phyloP scores from a whole-genome alignment of 768 basidiomycete species.

The Agaricus subrufescens region DNA sequence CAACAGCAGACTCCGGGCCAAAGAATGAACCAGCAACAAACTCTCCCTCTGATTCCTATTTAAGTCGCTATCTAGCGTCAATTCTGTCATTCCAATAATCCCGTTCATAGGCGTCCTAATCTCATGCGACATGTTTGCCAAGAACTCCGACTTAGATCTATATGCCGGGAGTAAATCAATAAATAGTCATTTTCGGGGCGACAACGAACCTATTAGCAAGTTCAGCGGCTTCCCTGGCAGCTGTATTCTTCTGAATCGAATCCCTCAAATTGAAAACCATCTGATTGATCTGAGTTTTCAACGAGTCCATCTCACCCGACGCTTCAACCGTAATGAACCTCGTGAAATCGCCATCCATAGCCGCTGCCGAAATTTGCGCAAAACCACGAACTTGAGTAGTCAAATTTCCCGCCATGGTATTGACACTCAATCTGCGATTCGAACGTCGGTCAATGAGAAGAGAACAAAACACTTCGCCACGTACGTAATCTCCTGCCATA shows the following conservation, averaged over 20 bases:
- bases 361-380: constrained; percentile 96
- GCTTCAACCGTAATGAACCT: constrained; percentile 99
- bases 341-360: constrained; percentile 98
- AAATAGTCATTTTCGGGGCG: too few species aligned
- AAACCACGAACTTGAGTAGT: constrained; percentile 99
- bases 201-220: constrained; percentile 70
- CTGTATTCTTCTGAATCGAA: constrained; percentile 97
- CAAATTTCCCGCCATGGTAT: constrained; percentile 95
- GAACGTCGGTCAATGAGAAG: neutral
- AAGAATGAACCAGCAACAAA: constrained; percentile 88
- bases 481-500: constrained; percentile 98
- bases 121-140: constrained; percentile 98
- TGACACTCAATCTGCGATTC: constrained; percentile 75
- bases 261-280: constrained; percentile 99
- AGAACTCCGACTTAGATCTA: constrained; percentile 86
- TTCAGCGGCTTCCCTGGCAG: constrained; percentile 95
- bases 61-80: constrained; percentile 94
- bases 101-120: constrained; percentile 99
- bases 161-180: too few species aligned
- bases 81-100: constrained; percentile 99
- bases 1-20: constrained; percentile 87
- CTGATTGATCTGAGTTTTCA: constrained; percentile 98
- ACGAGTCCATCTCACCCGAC: constrained; percentile 96
- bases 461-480: constrained; percentile 24
- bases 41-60: constrained; percentile 95